Evolutionary conservation across 208 protist genomes (phyloP), one percentile per base, ranked within the genome.

Genomic region (Crithidia expoeki): DNA sequence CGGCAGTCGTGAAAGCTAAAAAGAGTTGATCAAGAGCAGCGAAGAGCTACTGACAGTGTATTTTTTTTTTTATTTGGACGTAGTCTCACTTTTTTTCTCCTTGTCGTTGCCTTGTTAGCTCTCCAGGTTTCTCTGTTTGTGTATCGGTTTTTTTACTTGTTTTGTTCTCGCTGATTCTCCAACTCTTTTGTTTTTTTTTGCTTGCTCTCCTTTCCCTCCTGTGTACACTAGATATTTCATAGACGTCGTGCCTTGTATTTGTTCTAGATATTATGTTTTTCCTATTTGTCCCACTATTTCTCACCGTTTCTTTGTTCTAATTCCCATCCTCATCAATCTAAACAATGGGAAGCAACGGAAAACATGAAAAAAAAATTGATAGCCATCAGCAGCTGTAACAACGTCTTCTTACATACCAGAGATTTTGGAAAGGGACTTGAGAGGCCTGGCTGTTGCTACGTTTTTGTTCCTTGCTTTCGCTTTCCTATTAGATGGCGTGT

Each of bases 131-230:
- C 12, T 12, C 6, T 6, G 10, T 42, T 42, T 42, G 12, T 42
- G 30, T 17, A 58, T 38, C 30, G 19, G 17, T 59, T 21, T 49
- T 55, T 59, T 46, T 17, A 21, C n/a, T 47, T 47, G 4, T 47
- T 5, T 17, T n/a, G 5, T 47, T 19, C 16, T 21, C 5, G 42
- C n/a, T 47, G 5, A 19, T 47, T n/a, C n/a, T n/a, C n/a, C n/a
- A n/a, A n/a, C n/a, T n/a, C n/a, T 47, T 47, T 47, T 5, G 42
- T 17, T 47, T 47, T 47, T 47, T 79, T 78, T 79, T 84, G 63
- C 61, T 52, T 75, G 63, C 61, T 52, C 72, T 38, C 57, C 23
- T 53, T 72, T 46, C 16, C 56, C 19, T 62, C 30, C 16, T 62
- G 53, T 75, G 23, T 57, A 69, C 47, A 47, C 10, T 50, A 63